These are phyloP conservation scores for Porcisia hertigi DNA, from an alignment of 208 protist genomes.

Conservation along the genomic window DNA sequence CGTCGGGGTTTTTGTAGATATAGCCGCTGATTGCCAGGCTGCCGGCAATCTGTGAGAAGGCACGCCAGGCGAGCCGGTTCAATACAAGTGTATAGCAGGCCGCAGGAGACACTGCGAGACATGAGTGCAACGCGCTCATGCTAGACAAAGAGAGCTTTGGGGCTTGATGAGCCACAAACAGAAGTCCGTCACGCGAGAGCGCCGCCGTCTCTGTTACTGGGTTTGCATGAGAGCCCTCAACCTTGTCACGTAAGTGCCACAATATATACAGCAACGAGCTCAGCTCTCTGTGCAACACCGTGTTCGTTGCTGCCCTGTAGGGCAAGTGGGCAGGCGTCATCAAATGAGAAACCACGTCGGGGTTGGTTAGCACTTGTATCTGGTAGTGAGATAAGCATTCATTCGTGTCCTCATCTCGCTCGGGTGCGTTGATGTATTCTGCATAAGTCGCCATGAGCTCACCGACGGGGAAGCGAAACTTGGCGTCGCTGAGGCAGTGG, in stretches of 20 bases:
- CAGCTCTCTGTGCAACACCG: conserved; percentile 55
- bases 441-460: conserved; percentile 58
- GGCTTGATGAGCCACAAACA: conserved; percentile 30
- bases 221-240: not conserved
- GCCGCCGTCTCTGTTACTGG: conserved; percentile 13
- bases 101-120: conserved; percentile 13
- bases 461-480: conserved; percentile 55
- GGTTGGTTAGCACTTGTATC: conserved; percentile 76
- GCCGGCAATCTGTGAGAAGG: conserved; percentile 21
- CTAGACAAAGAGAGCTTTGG: conserved; percentile 8
- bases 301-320: conserved; percentile 40
- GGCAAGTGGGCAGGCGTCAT: conserved; percentile 35
- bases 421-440: conserved; percentile 38
- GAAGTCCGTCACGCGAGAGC: conserved; percentile 20
- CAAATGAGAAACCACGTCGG: conserved; percentile 46
- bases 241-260: conserved; percentile 18
- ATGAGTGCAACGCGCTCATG: conserved; percentile 18
- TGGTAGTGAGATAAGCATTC: conserved; percentile 14
- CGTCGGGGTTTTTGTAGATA: conserved; percentile 20
- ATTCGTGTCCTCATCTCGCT: conserved; percentile 22
- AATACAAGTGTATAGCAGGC: conserved; percentile 29
- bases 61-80: conserved; percentile 33
- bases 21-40: conserved; percentile 32
- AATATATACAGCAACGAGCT: conserved; percentile 47
- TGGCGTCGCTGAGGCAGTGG: conserved; percentile 45